A percentile compares a stretch with the other conserved stretches of the same genome.
Conservation (phyloP, 2,329 filamentous ascomycete genomes). For the Fusarium tuaranense region DNA sequence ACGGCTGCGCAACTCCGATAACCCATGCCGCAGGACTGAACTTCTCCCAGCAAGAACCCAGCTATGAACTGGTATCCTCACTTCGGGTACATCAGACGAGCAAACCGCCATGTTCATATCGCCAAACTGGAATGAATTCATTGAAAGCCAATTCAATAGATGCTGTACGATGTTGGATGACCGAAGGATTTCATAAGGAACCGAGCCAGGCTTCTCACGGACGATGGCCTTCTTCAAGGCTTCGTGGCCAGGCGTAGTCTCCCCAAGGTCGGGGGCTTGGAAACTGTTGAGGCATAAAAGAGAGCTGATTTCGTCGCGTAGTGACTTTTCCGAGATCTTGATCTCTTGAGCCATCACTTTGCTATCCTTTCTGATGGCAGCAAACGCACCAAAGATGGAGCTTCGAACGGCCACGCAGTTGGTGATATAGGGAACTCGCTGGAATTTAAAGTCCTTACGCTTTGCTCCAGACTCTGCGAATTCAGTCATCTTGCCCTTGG, state of each 20-base stretch:
- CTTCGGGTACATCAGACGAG: constrained; percentile 72
- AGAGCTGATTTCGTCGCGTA: constrained; percentile 80
- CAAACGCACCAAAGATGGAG: constrained; percentile 90
- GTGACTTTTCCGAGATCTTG: constrained; percentile 70
- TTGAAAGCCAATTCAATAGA: constrained; percentile 61
- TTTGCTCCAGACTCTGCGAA: constrained; percentile 65
- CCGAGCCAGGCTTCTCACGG: constrained; percentile 60
- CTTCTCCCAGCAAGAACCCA: constrained; percentile 85
- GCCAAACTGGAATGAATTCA: constrained; percentile 53
- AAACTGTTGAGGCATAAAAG: constrained; percentile 77
- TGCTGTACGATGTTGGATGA: constrained; percentile 76
- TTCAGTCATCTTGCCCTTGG: constrained; percentile 79
- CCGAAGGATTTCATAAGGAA: constrained; percentile 67
- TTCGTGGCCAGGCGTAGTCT: constrained; percentile 55
- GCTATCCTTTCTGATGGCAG: constrained; percentile 86
- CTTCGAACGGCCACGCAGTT: constrained; percentile 86
- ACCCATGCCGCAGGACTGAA: constrained; percentile 70
- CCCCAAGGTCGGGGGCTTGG: constrained; percentile 51
- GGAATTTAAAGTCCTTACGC: constrained; percentile 94
- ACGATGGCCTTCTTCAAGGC: constrained; percentile 47
- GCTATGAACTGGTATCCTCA: constrained; percentile 83
- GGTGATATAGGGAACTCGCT: constrained; percentile 88
- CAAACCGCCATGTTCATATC: constrained; percentile 60
- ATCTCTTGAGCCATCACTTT: constrained; percentile 82
- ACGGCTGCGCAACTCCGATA: constrained; percentile 65